Evolutionary conservation across 2,329 filamentous ascomycete species (phyloP).

Genomic region (Aspergillus intermedius): DNA sequence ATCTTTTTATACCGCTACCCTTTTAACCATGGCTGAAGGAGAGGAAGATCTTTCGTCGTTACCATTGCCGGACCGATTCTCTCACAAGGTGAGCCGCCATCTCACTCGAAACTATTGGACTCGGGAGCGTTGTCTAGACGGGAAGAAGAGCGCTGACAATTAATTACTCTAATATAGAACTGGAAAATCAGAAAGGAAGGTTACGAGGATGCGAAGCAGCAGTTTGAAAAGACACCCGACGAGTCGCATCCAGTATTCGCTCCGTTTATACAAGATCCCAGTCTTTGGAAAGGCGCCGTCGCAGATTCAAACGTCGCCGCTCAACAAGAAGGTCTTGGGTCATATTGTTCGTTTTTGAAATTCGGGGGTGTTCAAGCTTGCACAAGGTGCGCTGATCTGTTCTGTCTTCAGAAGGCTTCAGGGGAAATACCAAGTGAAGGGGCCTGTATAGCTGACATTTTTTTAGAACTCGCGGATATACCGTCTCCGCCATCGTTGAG

Average conservation of each 20-base stretch:
- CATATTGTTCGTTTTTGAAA: constrained; percentile 87
- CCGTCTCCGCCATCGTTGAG: constrained; percentile 74
- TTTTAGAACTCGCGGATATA: constrained; percentile 62
- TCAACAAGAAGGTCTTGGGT: constrained; percentile 83
- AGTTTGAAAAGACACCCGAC: constrained; percentile 76
- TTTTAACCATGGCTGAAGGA: constrained; percentile 34
- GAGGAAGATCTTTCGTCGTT: constrained; percentile 40
- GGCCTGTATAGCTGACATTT: constrained; percentile 4
- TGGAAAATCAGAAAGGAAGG: constrained; percentile 97
- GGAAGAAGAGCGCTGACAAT: not conserved
- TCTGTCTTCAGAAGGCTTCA: not conserved
- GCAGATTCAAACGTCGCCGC: constrained; percentile 94
- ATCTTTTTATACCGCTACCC: not conserved
- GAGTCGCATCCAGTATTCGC: constrained; percentile 80
- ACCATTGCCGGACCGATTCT: constrained; percentile 36
- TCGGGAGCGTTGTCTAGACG: not conserved
- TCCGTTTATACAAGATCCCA: constrained; percentile 77
- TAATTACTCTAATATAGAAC: constrained; percentile 45
- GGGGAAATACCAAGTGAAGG: not conserved
- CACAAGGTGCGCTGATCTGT: constrained; percentile 48
- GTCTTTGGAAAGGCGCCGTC: constrained; percentile 86
- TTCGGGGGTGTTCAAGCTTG: constrained; percentile 77
- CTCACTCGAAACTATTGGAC: not conserved
- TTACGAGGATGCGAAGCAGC: constrained; percentile 86
- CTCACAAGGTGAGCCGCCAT: constrained; percentile 34